These are phyloP conservation scores for Citrullus colocynthis DNA, from an alignment of 306 rosid genomes.

Conservation along the genomic window DNA sequence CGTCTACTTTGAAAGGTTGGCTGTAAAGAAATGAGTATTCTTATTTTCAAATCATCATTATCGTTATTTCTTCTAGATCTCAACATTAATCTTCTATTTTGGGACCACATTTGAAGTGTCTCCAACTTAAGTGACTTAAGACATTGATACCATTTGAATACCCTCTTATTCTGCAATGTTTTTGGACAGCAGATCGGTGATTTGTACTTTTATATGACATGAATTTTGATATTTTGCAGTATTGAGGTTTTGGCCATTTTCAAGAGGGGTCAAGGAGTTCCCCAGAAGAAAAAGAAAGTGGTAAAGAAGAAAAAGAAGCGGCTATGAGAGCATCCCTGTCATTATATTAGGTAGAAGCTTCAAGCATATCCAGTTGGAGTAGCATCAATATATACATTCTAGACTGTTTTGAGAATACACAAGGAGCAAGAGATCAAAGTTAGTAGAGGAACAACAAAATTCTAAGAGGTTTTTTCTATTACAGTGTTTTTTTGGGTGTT, in stretches of 20 bases:
- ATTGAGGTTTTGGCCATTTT: slow-evolving; percentile 75
- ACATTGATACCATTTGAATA: neutral
- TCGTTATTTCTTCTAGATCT: neutral
- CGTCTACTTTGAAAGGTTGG: neutral
- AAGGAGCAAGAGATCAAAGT: neutral
- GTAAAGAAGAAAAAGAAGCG: slow-evolving; percentile 62
- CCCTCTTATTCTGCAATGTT: neutral
- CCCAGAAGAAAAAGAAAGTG: slow-evolving; percentile 45
- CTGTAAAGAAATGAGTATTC: neutral
- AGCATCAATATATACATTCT: neutral
- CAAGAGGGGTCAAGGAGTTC: slow-evolving; percentile 38
- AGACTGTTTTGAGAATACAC: neutral
- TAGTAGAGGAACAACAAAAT: neutral
- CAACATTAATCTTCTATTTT: neutral
- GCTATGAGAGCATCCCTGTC: slow-evolving; percentile 6
- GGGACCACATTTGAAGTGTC: neutral
- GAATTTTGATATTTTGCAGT: slow-evolving; percentile 30
- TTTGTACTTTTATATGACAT: neutral
- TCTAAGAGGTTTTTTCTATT: neutral
- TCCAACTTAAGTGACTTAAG: neutral
- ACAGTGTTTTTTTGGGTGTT: neutral
- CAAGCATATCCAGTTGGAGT: neutral
- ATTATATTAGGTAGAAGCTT: neutral
- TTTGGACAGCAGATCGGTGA: neutral
- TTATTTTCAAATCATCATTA: neutral